Percentiles rank a stretch among this genome's conserved stretches.
These are phyloP conservation scores for Dissophora globulifera DNA, from an alignment of 192 early-diverging fungal genomes.

Conservation along the genomic window DNA sequence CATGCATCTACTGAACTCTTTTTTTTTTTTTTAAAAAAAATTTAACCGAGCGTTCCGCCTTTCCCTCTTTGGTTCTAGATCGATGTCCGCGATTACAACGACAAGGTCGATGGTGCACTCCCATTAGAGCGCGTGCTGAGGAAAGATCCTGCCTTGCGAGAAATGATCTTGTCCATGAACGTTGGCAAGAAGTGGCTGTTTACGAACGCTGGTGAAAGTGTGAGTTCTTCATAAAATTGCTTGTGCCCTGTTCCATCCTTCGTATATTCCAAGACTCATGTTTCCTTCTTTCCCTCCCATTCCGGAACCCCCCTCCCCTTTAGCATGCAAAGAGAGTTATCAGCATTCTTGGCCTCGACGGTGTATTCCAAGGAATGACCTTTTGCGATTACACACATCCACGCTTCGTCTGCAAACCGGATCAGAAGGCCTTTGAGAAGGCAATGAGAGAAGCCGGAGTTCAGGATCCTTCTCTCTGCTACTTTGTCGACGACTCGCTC, in stretches of 20 bases:
- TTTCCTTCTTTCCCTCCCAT: too few species aligned
- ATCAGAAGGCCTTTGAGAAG: constrained; percentile 29
- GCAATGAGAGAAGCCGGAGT: constrained; percentile 50
- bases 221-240: constrained; percentile 16
- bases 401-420: constrained; percentile 38
- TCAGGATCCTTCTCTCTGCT: constrained; percentile 18
- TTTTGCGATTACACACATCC: constrained; percentile 32
- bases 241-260: too few species aligned
- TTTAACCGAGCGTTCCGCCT: too few species aligned
- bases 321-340: constrained; percentile 31
- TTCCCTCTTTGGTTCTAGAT: too few species aligned
- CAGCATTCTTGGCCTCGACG: constrained; percentile 63
- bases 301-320: neutral
- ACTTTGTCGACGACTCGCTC: constrained; percentile 55
- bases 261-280: too few species aligned
- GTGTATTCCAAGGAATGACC: constrained; percentile 80
- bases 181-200: constrained; percentile 77
- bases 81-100: constrained; percentile 40
- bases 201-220: constrained; percentile 76
- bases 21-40: too few species aligned
- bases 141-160: constrained; percentile 64
- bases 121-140: constrained; percentile 72
- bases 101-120: constrained; percentile 73
- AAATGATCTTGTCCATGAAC: constrained; percentile 64
- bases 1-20: neutral